Evolutionary conservation across 2,329 filamentous ascomycete genomes (phyloP).

Genomic region (Colletotrichum incanum): DNA sequence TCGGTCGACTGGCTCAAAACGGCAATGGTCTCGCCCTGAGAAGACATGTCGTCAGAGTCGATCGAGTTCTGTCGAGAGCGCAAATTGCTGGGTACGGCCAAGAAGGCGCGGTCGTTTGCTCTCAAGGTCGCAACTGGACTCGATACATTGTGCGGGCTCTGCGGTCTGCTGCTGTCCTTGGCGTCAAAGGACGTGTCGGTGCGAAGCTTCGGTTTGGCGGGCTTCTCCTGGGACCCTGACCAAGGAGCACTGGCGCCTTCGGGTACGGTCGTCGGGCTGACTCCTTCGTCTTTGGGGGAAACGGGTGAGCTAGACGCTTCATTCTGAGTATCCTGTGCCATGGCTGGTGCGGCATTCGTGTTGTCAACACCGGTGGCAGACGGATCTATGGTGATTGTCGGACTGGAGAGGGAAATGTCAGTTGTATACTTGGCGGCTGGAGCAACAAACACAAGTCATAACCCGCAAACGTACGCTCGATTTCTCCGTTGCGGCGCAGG

Average conservation of each 20-base stretch:
- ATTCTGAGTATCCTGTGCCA: slow-evolving; percentile 48
- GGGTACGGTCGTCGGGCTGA: slow-evolving; percentile 57
- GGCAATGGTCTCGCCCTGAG: slow-evolving; percentile 73
- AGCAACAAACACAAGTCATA: background rate
- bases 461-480: slow-evolving; percentile 55
- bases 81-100: slow-evolving; percentile 75
- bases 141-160: slow-evolving; percentile 81
- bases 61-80: slow-evolving; percentile 79
- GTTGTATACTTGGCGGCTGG: slow-evolving; percentile 15
- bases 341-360: slow-evolving; percentile 48
- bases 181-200: slow-evolving; percentile 76
- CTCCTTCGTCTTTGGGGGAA: slow-evolving; percentile 56
- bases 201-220: slow-evolving; percentile 61
- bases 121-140: slow-evolving; percentile 65
- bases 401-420: slow-evolving; percentile 53
- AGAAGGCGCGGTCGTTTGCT: slow-evolving; percentile 67
- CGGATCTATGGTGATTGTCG: slow-evolving; percentile 71
- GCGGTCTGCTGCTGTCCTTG: slow-evolving; percentile 71
- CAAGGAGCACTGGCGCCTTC: slow-evolving; percentile 51
- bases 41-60: slow-evolving; percentile 76
- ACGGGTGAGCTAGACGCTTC: slow-evolving; percentile 52
- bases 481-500: slow-evolving; percentile 48
- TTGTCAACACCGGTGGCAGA: slow-evolving; percentile 55
- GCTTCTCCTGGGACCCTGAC: slow-evolving; percentile 46
- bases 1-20: slow-evolving; percentile 64